Evolutionary conservation across 176 grass and related monocot species (phyloP).

Genomic region (Poa annua): DNA sequence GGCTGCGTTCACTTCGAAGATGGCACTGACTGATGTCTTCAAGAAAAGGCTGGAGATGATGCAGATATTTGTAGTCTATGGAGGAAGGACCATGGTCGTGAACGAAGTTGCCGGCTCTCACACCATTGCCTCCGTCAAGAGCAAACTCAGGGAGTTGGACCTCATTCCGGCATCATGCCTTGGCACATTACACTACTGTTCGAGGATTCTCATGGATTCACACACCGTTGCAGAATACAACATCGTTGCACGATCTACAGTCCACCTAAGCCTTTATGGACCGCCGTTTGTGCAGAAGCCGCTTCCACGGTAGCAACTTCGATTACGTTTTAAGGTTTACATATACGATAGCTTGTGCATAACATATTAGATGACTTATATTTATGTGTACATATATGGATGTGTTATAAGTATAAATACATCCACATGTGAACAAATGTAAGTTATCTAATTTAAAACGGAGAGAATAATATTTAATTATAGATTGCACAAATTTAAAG

Average conservation of each 20-base stretch:
- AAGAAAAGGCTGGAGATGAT: not conserved
- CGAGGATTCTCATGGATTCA: not conserved
- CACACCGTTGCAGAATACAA: not conserved
- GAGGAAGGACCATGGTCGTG: not conserved
- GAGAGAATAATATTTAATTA: too few species aligned
- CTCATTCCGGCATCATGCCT: not conserved
- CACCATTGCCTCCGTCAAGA: not conserved
- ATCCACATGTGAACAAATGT: too few species aligned
- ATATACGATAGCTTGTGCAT: too few species aligned
- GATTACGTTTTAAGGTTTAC: not conserved
- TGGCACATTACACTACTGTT: not conserved
- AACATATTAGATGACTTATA: too few species aligned
- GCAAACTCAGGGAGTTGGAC: not conserved
- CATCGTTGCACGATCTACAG: not conserved
- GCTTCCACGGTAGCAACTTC: not conserved
- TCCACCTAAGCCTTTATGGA: not conserved
- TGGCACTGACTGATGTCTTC: slow-evolving; percentile 20
- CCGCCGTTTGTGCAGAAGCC: not conserved
- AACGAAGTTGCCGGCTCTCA: too few species aligned
- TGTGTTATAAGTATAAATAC: too few species aligned
- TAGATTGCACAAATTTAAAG: too few species aligned
- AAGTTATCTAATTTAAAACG: too few species aligned
- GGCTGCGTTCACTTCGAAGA: not conserved
- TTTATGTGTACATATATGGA: too few species aligned
- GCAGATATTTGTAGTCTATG: not conserved